Percentiles rank a stretch among this genome's conserved stretches.
These are phyloP conservation scores for Naganishia sp. DNA, from an alignment of 1,284 basidiomycete genomes.

Conservation along the genomic window DNA sequence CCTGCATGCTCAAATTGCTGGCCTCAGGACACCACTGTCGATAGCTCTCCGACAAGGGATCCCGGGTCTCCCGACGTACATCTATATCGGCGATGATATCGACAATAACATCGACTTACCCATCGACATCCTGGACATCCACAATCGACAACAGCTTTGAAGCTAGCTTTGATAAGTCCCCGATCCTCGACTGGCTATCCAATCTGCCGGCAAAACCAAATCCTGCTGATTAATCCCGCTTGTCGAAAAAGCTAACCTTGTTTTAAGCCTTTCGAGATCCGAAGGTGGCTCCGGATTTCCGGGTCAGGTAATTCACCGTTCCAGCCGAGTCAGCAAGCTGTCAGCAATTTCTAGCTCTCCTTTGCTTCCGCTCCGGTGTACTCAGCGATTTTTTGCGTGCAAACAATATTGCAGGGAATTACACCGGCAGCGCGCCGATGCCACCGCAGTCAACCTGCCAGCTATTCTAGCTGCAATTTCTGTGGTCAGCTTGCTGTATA, in stretches of 20 bases:
- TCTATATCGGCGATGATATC: too few species aligned
- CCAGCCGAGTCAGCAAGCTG: slow-evolving; percentile 1
- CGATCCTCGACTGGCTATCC: not conserved
- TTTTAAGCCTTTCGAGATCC: slow-evolving; percentile 7
- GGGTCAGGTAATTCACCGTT: slow-evolving; percentile 14
- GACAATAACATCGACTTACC: too few species aligned
- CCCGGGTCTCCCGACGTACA: too few species aligned
- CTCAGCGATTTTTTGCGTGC: slow-evolving; percentile 2
- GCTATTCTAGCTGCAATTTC: too few species aligned
- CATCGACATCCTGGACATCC: too few species aligned
- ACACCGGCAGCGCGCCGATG: not conserved
- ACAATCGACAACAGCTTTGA: not conserved
- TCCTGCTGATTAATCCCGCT: not conserved
- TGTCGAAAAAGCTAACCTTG: slow-evolving; percentile 19
- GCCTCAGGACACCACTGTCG: too few species aligned
- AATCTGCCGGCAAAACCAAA: too few species aligned
- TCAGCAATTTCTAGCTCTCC: too few species aligned
- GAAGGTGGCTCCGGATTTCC: not conserved
- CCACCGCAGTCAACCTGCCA: not conserved
- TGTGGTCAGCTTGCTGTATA: too few species aligned
- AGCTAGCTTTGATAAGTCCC: not conserved
- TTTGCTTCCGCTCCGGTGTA: not conserved
- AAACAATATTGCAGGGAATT: too few species aligned
- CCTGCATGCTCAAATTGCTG: too few species aligned
- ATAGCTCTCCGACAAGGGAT: too few species aligned